Evolutionary conservation across 352 stramenopile genomes (phyloP), one percentile per base, ranked within the genome.

Genomic region (Globisporangium alternatum): DNA sequence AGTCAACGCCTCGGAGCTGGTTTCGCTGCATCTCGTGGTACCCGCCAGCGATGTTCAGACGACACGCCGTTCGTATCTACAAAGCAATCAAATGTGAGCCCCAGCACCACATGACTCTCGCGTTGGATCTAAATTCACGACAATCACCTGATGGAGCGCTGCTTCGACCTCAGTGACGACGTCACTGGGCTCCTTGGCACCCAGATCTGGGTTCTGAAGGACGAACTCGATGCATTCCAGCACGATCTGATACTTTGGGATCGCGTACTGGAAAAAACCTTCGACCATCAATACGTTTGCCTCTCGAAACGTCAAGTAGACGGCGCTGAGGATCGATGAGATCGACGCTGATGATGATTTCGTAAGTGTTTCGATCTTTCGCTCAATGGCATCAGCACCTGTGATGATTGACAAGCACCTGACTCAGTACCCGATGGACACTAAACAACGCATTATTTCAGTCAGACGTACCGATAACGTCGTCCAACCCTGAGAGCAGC

Each of bases 11-110:
- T 6, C 61, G 74, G 1, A 45, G 4, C 12, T 75, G 80, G 17
- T 84, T 72, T 22, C 77, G 78, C 43, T 91, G 81, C 77, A 88
- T 90, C 33, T 91, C 83, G 7, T 87, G 65, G 44, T 58, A 85
- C 10, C 75, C 81, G 19, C 72, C 79, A 9, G 77, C 81, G 48
- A 90, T 90, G 44, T 90, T 90, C 17, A 91, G 59, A 47, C 83
- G 77, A 55, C 77, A 89, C 9, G 80, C 77, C 6, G 45, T 54
- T 39, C 54, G 43, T 2, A 90, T 69, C 64, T 87, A 67, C 5
- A 81, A 31, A 68, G 74, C 33, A 22, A 13, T n/a, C 22, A 13
- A 22, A 2, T 17, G 28, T 15, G 10, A 61, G 28, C 7, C 21
- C 17, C 39, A 19, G 22, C 1, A 49, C 9, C 5, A n/a, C 33